Conservation (phyloP, 495 filamentous ascomycete species). For the Astrothelium macrocarpum region DNA sequence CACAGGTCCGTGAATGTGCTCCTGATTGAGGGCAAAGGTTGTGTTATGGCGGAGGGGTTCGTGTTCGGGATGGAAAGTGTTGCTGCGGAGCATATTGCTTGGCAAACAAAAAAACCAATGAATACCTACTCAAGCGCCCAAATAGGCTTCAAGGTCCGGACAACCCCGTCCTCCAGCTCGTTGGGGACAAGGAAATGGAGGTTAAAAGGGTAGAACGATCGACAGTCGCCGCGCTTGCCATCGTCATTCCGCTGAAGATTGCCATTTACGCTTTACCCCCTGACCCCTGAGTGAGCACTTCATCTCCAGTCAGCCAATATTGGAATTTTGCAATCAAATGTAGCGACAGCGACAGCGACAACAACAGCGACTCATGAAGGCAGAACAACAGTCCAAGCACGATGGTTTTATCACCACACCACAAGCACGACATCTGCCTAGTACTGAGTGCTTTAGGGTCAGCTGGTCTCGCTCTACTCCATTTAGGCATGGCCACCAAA, state of each 20-base stretch:
- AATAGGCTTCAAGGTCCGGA: neutral
- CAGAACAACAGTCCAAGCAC: too few relatives aligned
- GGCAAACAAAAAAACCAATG: neutral
- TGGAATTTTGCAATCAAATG: too few relatives aligned
- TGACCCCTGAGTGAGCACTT: neutral
- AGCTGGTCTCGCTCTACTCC: neutral
- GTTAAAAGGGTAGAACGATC: neutral
- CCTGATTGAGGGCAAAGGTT: slow-evolving; percentile 18
- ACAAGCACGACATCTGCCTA: too few relatives aligned
- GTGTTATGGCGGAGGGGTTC: slow-evolving; percentile 20
- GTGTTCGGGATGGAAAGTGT: slow-evolving; percentile 20
- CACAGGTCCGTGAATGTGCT: slow-evolving; percentile 33
- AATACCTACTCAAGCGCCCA: neutral
- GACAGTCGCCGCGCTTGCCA: slow-evolving; percentile 3
- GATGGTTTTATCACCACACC: too few relatives aligned
- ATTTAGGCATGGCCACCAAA: too few relatives aligned
- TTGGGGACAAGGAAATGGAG: slow-evolving; percentile 4
- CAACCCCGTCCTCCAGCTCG: neutral
- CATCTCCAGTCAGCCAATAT: neutral
- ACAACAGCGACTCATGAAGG: too few relatives aligned
- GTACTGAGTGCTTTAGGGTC: too few relatives aligned
- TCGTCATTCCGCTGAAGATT: slow-evolving; percentile 1
- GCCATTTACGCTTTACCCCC: neutral
- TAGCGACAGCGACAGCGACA: neutral
- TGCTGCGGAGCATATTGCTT: slow-evolving; percentile 19